These are phyloP conservation scores for Epichloe scottii DNA, from an alignment of 2,329 filamentous ascomycete genomes.

Conservation along the genomic window DNA sequence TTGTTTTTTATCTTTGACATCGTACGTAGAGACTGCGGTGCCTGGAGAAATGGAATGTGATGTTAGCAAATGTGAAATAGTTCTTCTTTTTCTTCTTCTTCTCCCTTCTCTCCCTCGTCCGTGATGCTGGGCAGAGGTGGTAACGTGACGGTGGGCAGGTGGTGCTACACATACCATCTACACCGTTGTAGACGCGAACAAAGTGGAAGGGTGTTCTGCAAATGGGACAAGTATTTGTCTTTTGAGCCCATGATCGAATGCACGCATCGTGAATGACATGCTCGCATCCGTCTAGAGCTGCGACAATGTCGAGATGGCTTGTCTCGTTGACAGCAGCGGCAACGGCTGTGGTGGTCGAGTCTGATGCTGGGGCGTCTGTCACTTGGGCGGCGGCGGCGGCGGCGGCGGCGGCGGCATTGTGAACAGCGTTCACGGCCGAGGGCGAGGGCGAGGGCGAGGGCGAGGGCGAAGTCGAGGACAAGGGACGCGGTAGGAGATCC, in stretches of 20 bases:
- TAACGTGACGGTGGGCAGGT: slow-evolving; percentile 6
- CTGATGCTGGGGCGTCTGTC: slow-evolving; percentile 7
- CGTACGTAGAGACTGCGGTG: slow-evolving; percentile 42
- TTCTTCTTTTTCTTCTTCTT: background rate
- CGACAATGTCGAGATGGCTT: slow-evolving; percentile 34
- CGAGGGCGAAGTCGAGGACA: slow-evolving; percentile 6
- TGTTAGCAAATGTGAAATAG: background rate
- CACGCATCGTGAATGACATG: slow-evolving; percentile 91
- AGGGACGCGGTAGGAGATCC: slow-evolving; percentile 39
- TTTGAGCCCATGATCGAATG: slow-evolving; percentile 85
- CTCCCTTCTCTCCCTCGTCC: background rate
- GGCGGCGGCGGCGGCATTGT: slow-evolving; percentile 1
- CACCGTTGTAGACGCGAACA: slow-evolving; percentile 68
- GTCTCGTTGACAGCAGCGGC: slow-evolving; percentile 11
- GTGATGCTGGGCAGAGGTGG: background rate
- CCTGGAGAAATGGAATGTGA: slow-evolving; percentile 26
- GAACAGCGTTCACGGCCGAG: slow-evolving; percentile 11
- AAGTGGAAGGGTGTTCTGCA: slow-evolving; percentile 85
- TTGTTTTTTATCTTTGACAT: slow-evolving; percentile 74
- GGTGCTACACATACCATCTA: slow-evolving; percentile 55
- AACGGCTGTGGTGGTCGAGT: slow-evolving; percentile 7
- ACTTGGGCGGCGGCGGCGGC: background rate
- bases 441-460: slow-evolving; percentile 6
- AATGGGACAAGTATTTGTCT: slow-evolving; percentile 96
- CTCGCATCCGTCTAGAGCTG: slow-evolving; percentile 61